These are phyloP conservation scores for Carex scoparia DNA, from an alignment of 176 grass and related monocot species.

Conservation along the genomic window DNA sequence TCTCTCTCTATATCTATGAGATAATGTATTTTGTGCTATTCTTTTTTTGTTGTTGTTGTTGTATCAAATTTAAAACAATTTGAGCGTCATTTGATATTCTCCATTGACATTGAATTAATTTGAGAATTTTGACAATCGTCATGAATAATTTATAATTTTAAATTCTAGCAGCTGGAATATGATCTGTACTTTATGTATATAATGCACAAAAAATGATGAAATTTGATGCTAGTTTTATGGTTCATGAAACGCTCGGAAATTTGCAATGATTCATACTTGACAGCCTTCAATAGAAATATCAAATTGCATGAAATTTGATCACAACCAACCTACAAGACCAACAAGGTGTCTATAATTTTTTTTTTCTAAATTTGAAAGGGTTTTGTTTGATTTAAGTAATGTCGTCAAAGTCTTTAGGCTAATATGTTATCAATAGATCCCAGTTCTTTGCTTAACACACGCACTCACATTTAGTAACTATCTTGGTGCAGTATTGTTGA, in stretches of 20 bases:
- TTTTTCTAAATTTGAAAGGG: background rate
- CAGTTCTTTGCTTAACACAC: background rate
- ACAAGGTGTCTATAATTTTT: background rate
- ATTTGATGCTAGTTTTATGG: background rate
- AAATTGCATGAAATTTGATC: background rate
- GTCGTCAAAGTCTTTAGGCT: background rate
- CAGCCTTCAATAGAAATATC: background rate
- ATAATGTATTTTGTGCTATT: constrained; percentile 16
- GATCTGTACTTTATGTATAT: background rate
- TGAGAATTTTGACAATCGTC: background rate
- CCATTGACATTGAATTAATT: background rate
- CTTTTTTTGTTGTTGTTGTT: background rate
- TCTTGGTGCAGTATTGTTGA: constrained; percentile 63
- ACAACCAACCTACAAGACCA: background rate
- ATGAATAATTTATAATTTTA: background rate
- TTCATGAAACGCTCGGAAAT: constrained; percentile 3
- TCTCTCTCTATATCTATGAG: background rate
- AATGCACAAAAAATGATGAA: constrained; percentile 3
- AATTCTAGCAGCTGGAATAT: background rate
- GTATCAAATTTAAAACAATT: background rate
- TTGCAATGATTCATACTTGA: background rate
- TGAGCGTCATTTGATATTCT: background rate
- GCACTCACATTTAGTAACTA: background rate
- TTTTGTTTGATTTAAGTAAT: constrained; percentile 24
- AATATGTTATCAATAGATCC: background rate